phyloP scores from a whole-genome alignment of 1,284 basidiomycete species.

The Puccinia hordei region DNA sequence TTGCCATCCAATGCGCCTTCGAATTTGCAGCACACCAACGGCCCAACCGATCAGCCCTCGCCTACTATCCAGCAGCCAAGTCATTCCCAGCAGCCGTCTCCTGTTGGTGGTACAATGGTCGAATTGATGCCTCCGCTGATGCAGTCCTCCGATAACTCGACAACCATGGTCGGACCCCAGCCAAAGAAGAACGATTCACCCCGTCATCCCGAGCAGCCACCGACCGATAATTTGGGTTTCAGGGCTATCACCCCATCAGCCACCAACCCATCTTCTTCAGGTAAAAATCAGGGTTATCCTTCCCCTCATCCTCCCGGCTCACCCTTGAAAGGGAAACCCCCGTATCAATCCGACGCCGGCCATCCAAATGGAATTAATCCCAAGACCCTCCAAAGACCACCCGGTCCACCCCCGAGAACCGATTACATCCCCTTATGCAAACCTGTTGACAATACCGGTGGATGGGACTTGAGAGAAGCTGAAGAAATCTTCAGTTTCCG shows the following conservation, averaged over 20 bases:
- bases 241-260: slow-evolving; percentile 17
- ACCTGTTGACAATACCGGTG: slow-evolving; percentile 76
- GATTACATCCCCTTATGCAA: slow-evolving; percentile 83
- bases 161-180: neutral
- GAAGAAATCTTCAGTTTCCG: slow-evolving; percentile 68
- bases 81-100: slow-evolving; percentile 8
- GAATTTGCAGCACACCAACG: neutral
- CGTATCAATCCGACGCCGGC: slow-evolving; percentile 8
- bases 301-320: slow-evolving; percentile 29
- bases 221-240: neutral
- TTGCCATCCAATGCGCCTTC: neutral
- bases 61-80: neutral
- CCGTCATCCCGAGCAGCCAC: slow-evolving; percentile 6
- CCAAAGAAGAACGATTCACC: slow-evolving; percentile 11
- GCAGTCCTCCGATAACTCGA: slow-evolving; percentile 8
- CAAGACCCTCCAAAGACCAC: slow-evolving; percentile 22
- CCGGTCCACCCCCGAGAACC: neutral
- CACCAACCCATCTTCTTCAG: slow-evolving; percentile 13
- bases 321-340: slow-evolving; percentile 34
- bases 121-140: slow-evolving; percentile 18
- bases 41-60: slow-evolving; percentile 8
- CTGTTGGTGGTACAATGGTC: slow-evolving; percentile 27
- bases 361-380: slow-evolving; percentile 4
- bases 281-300: neutral
- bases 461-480: slow-evolving; percentile 75